Evolutionary conservation across 805 yeast species (phyloP), one percentile per base, ranked within the genome.

Genomic region (Ogataea zsoltii): DNA sequence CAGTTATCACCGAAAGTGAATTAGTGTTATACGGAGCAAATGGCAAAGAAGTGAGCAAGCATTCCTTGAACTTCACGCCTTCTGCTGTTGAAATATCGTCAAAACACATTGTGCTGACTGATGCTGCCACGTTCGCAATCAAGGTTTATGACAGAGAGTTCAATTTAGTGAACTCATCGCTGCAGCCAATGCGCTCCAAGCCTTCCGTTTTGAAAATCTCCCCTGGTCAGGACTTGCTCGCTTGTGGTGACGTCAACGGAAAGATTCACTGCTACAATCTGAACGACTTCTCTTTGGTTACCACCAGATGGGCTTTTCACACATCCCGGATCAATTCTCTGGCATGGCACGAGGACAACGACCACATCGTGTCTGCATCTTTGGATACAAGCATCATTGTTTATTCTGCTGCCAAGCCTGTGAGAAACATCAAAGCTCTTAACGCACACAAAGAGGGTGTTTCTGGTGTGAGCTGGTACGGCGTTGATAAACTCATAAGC

Each of bases 291-390:
- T 54, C 75, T 2, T 68, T 88, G 7, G 75, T 82, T 30, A 89
- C 98, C 2, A 80, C 95, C 0, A 79, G 97, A 62, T 94, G 99
- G 99, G 84, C 96, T 0, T 92, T 88, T 81, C 97, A 94, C 63
- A 87, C 91, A 2, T 84, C 96, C 45, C 82, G 78, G 44, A 85
- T 94, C 51, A 81, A 80, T 47, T 77, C 83, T 25, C 86, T 94
- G 38, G 66, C 80, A 18, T 94, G 98, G 99, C 77, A 83, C 36
- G 70, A 70, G 9, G 90, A 85, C 55, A 83, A 87, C 45, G 80
- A 83, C 54, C 82, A 77, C 54, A 75, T 87, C 35, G 87, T 83
- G 16, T 82, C 92, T 47, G 94, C 85, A 0, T 88, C 97, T 0
- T 70, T 89, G 46, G 99, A 94, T 62, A 83, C 96, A 6, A 83